A percentile compares a stretch with the other conserved stretches of the same genome.
Conservation (phyloP, 2,329 filamentous ascomycete genomes). For the Sporothrix dimorphospora region DNA sequence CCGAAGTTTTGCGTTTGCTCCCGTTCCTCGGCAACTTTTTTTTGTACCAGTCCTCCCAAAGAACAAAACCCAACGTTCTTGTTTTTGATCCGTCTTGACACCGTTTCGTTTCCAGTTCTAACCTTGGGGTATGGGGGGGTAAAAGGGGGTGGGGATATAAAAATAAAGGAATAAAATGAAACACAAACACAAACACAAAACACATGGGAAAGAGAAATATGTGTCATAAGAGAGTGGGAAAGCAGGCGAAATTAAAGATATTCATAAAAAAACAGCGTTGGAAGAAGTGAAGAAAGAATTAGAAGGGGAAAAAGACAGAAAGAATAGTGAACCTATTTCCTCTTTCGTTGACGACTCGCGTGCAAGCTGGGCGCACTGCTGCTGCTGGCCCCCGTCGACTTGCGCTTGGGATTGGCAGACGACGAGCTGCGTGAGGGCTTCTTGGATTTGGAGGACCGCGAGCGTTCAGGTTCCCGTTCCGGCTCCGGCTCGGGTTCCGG, state of each 20-base stretch:
- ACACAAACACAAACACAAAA: constrained; percentile 6
- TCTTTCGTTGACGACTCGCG: constrained; percentile 30
- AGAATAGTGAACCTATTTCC: constrained; percentile 20
- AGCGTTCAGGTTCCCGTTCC: constrained; percentile 30
- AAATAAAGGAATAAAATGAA: constrained; percentile 14
- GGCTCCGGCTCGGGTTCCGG: constrained; percentile 27
- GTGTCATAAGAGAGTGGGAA: neutral
- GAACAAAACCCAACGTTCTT: neutral
- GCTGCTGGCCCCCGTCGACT: constrained; percentile 23
- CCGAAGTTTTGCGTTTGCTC: constrained; percentile 17
- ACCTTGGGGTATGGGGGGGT: constrained; percentile 22
- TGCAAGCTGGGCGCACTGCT: constrained; percentile 14
- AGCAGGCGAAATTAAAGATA: constrained; percentile 17
- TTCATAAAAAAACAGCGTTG: constrained; percentile 11
- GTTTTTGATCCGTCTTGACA: constrained; percentile 18
- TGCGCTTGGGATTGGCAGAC: constrained; percentile 26
- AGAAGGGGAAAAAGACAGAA: neutral
- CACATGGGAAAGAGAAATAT: neutral
- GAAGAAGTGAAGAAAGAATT: constrained; percentile 11
- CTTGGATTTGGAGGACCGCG: constrained; percentile 35
- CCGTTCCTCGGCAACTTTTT: constrained; percentile 5
- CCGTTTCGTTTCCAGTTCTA: constrained; percentile 29
- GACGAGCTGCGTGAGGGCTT: constrained; percentile 29
- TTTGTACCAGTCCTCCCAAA: constrained; percentile 11
- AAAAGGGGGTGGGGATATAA: constrained; percentile 3